Evolutionary conservation across 2,329 filamentous ascomycete species (phyloP).

Genomic region (Nemania sp.): DNA sequence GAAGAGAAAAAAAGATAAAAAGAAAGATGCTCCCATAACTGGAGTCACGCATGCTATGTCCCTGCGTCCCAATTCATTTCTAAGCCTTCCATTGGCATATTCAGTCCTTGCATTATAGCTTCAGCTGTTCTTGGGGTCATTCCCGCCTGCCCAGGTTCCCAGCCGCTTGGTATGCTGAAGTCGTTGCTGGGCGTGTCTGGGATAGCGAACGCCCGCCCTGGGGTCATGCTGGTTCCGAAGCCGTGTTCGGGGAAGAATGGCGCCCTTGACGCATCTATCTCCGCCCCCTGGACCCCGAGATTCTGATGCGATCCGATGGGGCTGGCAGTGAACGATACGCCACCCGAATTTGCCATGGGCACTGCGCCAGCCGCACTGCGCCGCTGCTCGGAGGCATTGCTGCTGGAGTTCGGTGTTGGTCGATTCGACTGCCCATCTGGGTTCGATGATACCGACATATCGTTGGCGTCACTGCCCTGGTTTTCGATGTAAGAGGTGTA

Average conservation of each 20-base stretch:
- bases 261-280: constrained; percentile 54
- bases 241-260: constrained; percentile 56
- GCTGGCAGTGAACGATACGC: constrained; percentile 64
- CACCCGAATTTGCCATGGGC: constrained; percentile 54
- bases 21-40: background rate
- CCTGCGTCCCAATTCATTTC: constrained; percentile 63
- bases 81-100: constrained; percentile 69
- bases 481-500: constrained; percentile 55
- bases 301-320: constrained; percentile 61
- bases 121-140: constrained; percentile 67
- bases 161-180: constrained; percentile 60
- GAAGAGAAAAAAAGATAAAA: background rate
- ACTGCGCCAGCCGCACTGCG: constrained; percentile 47
- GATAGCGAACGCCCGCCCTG: constrained; percentile 52
- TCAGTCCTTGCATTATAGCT: constrained; percentile 67
- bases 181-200: constrained; percentile 54
- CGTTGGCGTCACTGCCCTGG: constrained; percentile 60
- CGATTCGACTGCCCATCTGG: constrained; percentile 62
- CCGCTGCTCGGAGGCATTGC: constrained; percentile 58
- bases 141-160: constrained; percentile 59
- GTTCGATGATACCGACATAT: constrained; percentile 63
- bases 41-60: constrained; percentile 31
- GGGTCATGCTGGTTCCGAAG: constrained; percentile 55
- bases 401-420: constrained; percentile 71
- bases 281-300: constrained; percentile 51